Evolutionary conservation across 257 asterid species (phyloP).

Genomic region (Ehretia macrophylla): DNA sequence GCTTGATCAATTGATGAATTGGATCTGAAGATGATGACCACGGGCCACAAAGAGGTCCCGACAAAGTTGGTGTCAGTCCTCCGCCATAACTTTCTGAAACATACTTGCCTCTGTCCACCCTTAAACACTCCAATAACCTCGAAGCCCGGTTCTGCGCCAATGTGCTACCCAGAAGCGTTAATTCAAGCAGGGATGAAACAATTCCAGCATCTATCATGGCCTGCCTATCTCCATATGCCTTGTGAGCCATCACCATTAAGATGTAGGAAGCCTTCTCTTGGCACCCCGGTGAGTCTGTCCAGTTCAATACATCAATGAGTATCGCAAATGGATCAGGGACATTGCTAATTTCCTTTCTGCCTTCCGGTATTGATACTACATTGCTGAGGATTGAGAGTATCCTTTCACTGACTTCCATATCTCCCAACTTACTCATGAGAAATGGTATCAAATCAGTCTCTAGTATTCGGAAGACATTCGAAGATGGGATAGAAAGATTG

Average conservation of each 20-base stretch:
- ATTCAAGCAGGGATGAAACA: constrained; percentile 61
- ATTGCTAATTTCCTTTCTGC: constrained; percentile 53
- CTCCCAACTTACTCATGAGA: constrained; percentile 52
- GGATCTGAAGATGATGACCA: constrained; percentile 18
- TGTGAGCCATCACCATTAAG: constrained; percentile 95
- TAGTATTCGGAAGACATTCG: constrained; percentile 37
- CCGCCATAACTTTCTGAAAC: constrained; percentile 28
- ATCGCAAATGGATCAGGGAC: constrained; percentile 50
- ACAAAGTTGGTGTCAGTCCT: constrained; percentile 29
- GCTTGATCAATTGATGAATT: constrained; percentile 1
- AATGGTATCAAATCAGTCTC: constrained; percentile 51
- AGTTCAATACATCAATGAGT: constrained; percentile 58
- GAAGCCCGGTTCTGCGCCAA: constrained; percentile 88
- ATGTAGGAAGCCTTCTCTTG: constrained; percentile 78
- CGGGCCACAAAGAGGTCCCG: constrained; percentile 49
- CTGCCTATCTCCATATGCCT: constrained; percentile 67
- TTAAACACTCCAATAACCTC: constrained; percentile 65
- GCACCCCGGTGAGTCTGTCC: constrained; percentile 83
- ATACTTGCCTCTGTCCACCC: constrained; percentile 75
- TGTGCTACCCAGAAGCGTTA: constrained; percentile 73
- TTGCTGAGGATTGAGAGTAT: constrained; percentile 69
- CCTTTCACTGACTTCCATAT: constrained; percentile 69
- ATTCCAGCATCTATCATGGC: constrained; percentile 81
- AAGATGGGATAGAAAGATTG: constrained; percentile 70
- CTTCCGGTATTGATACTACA: constrained; percentile 53